These are phyloP conservation scores for Pseudozyma flocculosa DNA, from an alignment of 1,284 basidiomycete species.

Conservation along the genomic window DNA sequence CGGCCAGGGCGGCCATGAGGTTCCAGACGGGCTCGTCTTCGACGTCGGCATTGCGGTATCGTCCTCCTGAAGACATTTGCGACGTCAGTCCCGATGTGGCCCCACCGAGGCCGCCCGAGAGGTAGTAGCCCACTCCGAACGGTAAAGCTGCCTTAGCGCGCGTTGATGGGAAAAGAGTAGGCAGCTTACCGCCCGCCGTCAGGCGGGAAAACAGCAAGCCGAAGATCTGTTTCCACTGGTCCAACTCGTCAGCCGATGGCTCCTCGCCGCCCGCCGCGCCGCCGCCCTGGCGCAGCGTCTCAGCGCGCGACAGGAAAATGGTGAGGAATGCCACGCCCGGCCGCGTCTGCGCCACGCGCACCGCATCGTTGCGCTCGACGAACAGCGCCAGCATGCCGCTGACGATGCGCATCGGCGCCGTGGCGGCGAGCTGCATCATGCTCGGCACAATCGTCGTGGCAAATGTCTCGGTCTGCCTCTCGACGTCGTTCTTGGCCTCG, in stretches of 20 bases:
- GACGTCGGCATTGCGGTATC: conserved; percentile 64
- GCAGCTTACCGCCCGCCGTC: conserved; percentile 65
- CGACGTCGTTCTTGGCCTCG: conserved; percentile 66
- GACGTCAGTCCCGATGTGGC: conserved; percentile 17
- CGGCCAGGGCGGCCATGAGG: conserved; percentile 82
- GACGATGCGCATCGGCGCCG: conserved; percentile 76
- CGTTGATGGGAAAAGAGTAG: conserved; percentile 84
- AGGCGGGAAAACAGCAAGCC: conserved; percentile 79
- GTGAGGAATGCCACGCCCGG: conserved; percentile 91
- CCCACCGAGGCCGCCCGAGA: conserved; percentile 37
- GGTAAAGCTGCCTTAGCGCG: conserved; percentile 66
- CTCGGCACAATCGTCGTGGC: conserved; percentile 80
- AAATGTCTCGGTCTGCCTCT: conserved; percentile 85
- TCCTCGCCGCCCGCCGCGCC: conserved; percentile 15
- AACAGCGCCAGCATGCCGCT: conserved; percentile 83
- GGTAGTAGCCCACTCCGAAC: conserved; percentile 62
- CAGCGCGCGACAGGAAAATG: conserved; percentile 85
- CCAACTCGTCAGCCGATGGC: conserved; percentile 69
- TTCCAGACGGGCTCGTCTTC: conserved; percentile 90
- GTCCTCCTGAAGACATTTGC: conserved; percentile 14
- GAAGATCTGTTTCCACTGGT: conserved; percentile 74
- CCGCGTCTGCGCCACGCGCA: conserved; percentile 69
- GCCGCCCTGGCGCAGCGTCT: conserved; percentile 73
- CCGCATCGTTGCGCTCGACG: conserved; percentile 76
- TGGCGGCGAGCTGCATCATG: conserved; percentile 77